These are phyloP conservation scores for Pseudogymnoascus sp. DNA, from an alignment of 2,329 filamentous ascomycete genomes.

Conservation along the genomic window DNA sequence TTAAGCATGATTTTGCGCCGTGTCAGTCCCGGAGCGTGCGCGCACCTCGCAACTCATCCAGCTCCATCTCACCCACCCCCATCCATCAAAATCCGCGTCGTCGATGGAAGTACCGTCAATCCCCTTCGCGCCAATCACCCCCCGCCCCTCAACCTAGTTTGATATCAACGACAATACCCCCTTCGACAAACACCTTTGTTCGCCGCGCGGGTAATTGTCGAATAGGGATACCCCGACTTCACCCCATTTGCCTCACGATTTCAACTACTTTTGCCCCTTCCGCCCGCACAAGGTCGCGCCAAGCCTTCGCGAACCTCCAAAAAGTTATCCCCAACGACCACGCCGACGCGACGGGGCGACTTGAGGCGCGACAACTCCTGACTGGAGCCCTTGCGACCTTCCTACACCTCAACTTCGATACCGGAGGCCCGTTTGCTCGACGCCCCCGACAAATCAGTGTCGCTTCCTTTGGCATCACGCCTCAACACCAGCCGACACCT, in stretches of 20 bases:
- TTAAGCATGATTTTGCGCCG: conserved; percentile 9
- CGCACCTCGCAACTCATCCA: conserved; percentile 8
- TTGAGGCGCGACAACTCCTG: conserved; percentile 20
- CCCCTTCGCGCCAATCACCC: conserved; percentile 8
- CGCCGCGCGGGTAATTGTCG: not conserved
- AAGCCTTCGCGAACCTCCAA: conserved; percentile 25
- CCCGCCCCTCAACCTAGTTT: conserved; percentile 10
- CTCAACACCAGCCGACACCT: conserved; percentile 20
- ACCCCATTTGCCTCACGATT: not conserved
- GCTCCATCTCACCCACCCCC: conserved; percentile 10
- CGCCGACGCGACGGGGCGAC: conserved; percentile 24
- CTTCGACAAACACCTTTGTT: not conserved
- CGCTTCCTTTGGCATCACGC: conserved; percentile 14
- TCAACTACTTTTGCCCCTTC: not conserved
- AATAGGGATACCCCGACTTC: not conserved
- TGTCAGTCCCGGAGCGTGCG: not conserved
- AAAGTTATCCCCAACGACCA: conserved; percentile 25
- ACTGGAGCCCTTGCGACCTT: not conserved
- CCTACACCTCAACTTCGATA: conserved; percentile 12
- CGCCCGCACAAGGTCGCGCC: conserved; percentile 23
- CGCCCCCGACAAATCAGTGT: conserved; percentile 17
- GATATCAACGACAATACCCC: conserved; percentile 10
- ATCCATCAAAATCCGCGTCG: conserved; percentile 10
- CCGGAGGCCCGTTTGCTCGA: conserved; percentile 14
- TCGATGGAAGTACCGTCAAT: conserved; percentile 9